Percentiles rank a stretch among this genome's conserved stretches.
Conservation (phyloP, 495 filamentous ascomycete species). For the Apiosordaria backusii region DNA sequence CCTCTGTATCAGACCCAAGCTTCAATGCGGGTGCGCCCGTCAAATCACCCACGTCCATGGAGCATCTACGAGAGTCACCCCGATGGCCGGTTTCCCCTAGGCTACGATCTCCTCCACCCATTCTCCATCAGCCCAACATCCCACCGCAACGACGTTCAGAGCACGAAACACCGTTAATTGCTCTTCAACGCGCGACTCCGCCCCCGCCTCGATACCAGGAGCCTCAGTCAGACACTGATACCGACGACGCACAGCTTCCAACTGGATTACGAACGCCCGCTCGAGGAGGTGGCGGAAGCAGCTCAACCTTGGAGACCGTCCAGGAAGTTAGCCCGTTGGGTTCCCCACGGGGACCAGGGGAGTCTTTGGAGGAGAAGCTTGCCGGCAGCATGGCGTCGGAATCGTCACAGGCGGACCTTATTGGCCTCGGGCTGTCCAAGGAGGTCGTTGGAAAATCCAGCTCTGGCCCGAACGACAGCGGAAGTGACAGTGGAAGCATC, state of each 20-base stretch:
- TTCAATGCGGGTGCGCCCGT: constrained; percentile 53
- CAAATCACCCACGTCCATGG: constrained; percentile 52
- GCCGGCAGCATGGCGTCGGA: constrained; percentile 48
- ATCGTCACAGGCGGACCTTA: constrained; percentile 34
- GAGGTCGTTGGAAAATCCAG: constrained; percentile 32
- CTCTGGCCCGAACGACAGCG: constrained; percentile 52
- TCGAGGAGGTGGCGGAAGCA: constrained; percentile 62
- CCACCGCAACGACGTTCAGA: constrained; percentile 45
- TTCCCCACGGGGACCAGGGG: constrained; percentile 58
- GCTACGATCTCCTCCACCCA: constrained; percentile 65
- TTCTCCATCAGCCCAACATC: constrained; percentile 41
- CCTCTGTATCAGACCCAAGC: constrained; percentile 54
- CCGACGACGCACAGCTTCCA: constrained; percentile 50
- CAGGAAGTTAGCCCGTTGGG: constrained; percentile 83
- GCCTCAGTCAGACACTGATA: constrained; percentile 45
- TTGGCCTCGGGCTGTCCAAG: constrained; percentile 33
- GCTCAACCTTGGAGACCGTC: constrained; percentile 81
- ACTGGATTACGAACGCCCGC: constrained; percentile 61
- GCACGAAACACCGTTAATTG: constrained; percentile 50
- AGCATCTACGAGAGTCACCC: constrained; percentile 55
- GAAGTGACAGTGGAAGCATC: constrained; percentile 56
- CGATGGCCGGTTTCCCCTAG: constrained; percentile 66
- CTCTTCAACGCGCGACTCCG: constrained; percentile 52
- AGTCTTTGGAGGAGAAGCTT: constrained; percentile 44
- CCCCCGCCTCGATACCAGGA: constrained; percentile 38